These are phyloP conservation scores for Coniochaeta sp. DNA, from an alignment of 2,329 filamentous ascomycete genomes.

Conservation along the genomic window DNA sequence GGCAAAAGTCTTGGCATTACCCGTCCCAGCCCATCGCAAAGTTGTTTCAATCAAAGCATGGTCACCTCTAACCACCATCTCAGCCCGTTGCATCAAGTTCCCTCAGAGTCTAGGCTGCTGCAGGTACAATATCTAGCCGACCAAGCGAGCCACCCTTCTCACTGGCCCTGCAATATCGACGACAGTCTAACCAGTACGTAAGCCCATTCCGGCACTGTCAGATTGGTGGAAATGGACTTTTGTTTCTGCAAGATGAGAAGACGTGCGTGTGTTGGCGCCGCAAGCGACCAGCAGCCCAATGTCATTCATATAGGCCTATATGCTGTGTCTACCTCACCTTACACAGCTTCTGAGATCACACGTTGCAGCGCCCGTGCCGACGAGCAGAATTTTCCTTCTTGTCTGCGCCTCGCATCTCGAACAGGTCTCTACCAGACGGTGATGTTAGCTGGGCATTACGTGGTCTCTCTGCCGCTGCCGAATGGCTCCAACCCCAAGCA, in stretches of 20 bases:
- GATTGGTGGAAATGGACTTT: background rate
- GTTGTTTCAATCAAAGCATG: background rate
- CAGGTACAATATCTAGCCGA: constrained; percentile 3
- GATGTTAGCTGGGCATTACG: background rate
- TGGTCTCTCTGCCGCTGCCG: background rate
- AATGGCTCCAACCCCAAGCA: background rate
- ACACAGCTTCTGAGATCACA: background rate
- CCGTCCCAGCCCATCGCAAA: background rate
- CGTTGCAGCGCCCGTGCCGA: background rate
- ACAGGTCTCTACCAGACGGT: background rate
- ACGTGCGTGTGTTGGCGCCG: background rate
- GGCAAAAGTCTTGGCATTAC: constrained; percentile 1
- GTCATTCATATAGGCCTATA: background rate
- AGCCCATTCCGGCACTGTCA: background rate
- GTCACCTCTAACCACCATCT: background rate
- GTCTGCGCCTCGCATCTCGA: background rate
- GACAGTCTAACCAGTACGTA: background rate
- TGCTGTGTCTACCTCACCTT: background rate
- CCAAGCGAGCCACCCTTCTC: background rate
- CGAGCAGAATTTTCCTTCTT: background rate
- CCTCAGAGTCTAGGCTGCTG: background rate
- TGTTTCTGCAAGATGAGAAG: background rate
- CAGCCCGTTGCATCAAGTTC: background rate
- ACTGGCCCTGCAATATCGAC: background rate
- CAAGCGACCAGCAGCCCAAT: background rate